These are phyloP conservation scores for Candida awuae DNA, from an alignment of 805 yeast species.

Conservation along the genomic window DNA sequence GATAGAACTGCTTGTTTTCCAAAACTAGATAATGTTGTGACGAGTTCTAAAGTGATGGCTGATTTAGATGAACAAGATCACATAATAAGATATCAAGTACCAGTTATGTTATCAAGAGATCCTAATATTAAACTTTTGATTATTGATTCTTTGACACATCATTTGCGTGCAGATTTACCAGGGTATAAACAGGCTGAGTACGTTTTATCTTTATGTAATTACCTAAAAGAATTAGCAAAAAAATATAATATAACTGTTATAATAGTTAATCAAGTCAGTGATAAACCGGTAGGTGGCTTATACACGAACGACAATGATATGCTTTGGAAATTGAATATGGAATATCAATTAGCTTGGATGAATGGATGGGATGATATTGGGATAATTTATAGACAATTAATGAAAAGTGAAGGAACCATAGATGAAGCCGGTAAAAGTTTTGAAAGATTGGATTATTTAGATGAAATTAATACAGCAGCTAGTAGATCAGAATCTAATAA, in stretches of 20 bases:
- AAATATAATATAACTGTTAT: constrained; percentile 51
- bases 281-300: constrained; percentile 36
- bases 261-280: constrained; percentile 75
- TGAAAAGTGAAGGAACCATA: constrained; percentile 12
- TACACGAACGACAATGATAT: constrained; percentile 20
- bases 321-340: constrained; percentile 36
- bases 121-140: constrained; percentile 47
- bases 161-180: constrained; percentile 54
- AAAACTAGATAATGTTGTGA: constrained; percentile 27
- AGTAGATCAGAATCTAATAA: not conserved
- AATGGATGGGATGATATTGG: constrained; percentile 62
- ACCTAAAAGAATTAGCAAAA: constrained; percentile 42
- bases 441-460: constrained; percentile 14
- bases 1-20: constrained; percentile 19
- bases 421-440: constrained; percentile 14
- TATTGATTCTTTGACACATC: constrained; percentile 81
- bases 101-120: constrained; percentile 38
- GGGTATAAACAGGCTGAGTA: constrained; percentile 37
- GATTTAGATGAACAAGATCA: constrained; percentile 72
- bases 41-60: constrained; percentile 23
- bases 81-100: constrained; percentile 61
- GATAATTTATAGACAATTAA: constrained; percentile 24
- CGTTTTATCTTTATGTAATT: constrained; percentile 36
- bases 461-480: constrained; percentile 7
- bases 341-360: constrained; percentile 63